Evolutionary conservation across 257 asterid species (phyloP).

Genomic region (Nicotiana obtusifolia): DNA sequence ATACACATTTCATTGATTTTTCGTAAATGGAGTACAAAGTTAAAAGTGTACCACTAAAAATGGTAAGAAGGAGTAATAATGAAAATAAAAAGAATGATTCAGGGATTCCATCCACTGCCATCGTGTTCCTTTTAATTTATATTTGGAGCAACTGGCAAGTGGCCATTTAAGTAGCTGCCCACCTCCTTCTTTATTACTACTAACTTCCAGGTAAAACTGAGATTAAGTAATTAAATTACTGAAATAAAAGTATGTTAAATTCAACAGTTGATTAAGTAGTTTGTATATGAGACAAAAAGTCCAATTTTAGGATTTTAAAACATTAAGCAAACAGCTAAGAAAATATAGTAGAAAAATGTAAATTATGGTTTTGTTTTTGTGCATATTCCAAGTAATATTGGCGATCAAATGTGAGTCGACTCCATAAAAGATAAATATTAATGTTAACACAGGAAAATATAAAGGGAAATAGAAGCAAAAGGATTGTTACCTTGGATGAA

Average conservation of each 20-base stretch:
- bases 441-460: not conserved
- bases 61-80: not conserved
- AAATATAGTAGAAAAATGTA: not conserved
- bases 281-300: not conserved
- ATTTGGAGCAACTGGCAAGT: not conserved
- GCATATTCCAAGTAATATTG: not conserved
- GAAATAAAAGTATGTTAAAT: not conserved
- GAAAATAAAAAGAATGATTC: not conserved
- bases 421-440: not conserved
- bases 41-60: too few species aligned
- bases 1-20: too few species aligned
- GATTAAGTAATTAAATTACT: not conserved
- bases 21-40: too few species aligned
- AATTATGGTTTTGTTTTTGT: not conserved
- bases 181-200: not conserved
- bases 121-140: not conserved
- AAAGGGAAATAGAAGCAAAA: not conserved
- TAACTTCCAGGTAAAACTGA: not conserved
- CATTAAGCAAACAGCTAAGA: not conserved
- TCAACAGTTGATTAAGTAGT: not conserved
- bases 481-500: slow-evolving; percentile 59
- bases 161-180: not conserved
- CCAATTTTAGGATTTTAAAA: not conserved
- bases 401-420: too few species aligned
- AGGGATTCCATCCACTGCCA: not conserved